These are phyloP conservation scores for Sphaerosporella brunnea DNA, from an alignment of 495 filamentous ascomycete genomes.

Conservation along the genomic window DNA sequence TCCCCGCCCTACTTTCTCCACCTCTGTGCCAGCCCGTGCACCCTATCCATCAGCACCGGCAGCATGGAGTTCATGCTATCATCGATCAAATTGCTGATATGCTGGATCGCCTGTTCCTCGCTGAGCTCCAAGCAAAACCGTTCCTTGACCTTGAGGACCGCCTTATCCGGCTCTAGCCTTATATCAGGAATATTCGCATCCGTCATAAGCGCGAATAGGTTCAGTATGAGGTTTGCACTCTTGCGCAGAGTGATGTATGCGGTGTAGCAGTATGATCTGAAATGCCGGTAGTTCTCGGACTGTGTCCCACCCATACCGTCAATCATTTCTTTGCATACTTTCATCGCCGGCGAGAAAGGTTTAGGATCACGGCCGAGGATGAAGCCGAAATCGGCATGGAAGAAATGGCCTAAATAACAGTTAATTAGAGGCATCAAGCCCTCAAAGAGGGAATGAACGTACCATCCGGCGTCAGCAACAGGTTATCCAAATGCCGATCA, in stretches of 20 bases:
- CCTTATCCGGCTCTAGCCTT: constrained; percentile 75
- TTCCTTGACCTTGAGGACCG: constrained; percentile 85
- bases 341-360: constrained; percentile 91
- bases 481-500: constrained; percentile 89
- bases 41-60: constrained; percentile 81
- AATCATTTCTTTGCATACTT: constrained; percentile 93
- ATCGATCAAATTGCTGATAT: constrained; percentile 73
- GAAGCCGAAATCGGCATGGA: constrained; percentile 96
- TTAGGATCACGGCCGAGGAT: constrained; percentile 96
- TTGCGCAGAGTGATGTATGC: constrained; percentile 85
- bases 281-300: constrained; percentile 62
- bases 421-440: too few relatives aligned
- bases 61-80: constrained; percentile 76
- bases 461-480: constrained; percentile 71
- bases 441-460: too few relatives aligned
- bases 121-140: constrained; percentile 80
- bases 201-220: constrained; percentile 90
- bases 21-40: constrained; percentile 86
- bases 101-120: constrained; percentile 80
- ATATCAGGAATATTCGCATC: constrained; percentile 95
- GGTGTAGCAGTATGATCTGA: constrained; percentile 90
- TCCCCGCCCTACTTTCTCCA: constrained; percentile 45
- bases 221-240: constrained; percentile 77
- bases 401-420: constrained; percentile 70
- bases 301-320: constrained; percentile 85